Evolutionary conservation across 208 protist genomes (phyloP).

Genomic region (Acanthamoeba lenticulata): DNA sequence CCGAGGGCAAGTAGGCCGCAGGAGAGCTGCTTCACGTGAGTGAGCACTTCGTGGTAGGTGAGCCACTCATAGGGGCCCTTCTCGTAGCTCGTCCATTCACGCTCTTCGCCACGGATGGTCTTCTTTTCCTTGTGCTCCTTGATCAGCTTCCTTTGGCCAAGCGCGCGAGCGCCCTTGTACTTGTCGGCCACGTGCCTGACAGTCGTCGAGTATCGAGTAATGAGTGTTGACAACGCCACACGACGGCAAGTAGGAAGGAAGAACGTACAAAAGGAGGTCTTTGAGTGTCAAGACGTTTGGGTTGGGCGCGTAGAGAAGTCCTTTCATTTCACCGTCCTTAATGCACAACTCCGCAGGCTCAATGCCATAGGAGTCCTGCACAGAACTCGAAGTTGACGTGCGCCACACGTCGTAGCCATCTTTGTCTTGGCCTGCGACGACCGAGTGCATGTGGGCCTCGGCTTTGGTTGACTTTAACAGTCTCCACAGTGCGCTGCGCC

Average conservation of each 20-base stretch:
- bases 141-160: not conserved
- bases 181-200: not conserved
- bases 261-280: not conserved
- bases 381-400: not conserved
- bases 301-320: not conserved
- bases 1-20: constrained; percentile 1
- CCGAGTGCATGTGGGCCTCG: constrained; percentile 4
- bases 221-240: not conserved
- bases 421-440: not conserved
- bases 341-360: not conserved
- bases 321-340: not conserved
- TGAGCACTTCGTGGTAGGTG: not conserved
- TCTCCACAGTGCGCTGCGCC: not conserved
- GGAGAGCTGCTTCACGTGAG: constrained; percentile 7
- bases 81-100: constrained; percentile 8
- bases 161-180: constrained; percentile 1
- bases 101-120: not conserved
- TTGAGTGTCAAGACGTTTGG: not conserved
- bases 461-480: not conserved
- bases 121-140: constrained; percentile 21
- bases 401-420: not conserved
- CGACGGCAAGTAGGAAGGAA: not conserved
- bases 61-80: constrained; percentile 26
- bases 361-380: not conserved
- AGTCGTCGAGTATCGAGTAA: not conserved